phyloP scores from a whole-genome alignment of 1,284 basidiomycete species.

The Heterobasidion parviporum region DNA sequence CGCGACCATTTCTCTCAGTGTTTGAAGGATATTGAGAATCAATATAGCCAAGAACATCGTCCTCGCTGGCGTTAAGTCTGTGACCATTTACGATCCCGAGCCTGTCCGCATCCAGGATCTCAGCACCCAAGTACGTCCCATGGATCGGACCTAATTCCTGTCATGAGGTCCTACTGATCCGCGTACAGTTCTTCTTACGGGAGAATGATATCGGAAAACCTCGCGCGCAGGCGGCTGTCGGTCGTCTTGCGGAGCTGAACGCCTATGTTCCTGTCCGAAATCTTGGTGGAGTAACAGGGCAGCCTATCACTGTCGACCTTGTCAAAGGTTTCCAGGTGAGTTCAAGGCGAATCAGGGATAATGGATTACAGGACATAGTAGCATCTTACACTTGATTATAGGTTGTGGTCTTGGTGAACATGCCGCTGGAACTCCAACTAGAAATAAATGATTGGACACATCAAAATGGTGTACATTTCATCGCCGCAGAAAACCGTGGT shows the following conservation, averaged over 20 bases:
- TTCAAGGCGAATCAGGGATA: slow-evolving; percentile 1
- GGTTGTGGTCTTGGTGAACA: slow-evolving; percentile 87
- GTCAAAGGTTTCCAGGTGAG: slow-evolving; percentile 84
- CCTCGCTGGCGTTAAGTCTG: slow-evolving; percentile 96
- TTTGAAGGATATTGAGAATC: neutral
- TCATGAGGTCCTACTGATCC: slow-evolving; percentile 5
- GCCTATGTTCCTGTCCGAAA: slow-evolving; percentile 91
- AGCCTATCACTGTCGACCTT: slow-evolving; percentile 71
- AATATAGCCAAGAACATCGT: slow-evolving; percentile 90
- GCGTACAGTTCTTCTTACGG: slow-evolving; percentile 85
- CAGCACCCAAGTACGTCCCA: slow-evolving; percentile 69
- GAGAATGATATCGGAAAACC: slow-evolving; percentile 83
- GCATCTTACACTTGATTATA: slow-evolving; percentile 21
- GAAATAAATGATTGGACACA: slow-evolving; percentile 96
- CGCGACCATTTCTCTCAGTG: slow-evolving; percentile 15
- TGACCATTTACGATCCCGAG: slow-evolving; percentile 93
- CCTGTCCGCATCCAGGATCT: slow-evolving; percentile 84
- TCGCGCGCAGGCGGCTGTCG: slow-evolving; percentile 79
- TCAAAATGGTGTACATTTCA: slow-evolving; percentile 83
- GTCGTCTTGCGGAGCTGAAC: slow-evolving; percentile 93
- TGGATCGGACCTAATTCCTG: neutral
- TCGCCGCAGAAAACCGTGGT: slow-evolving; percentile 87
- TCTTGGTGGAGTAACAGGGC: slow-evolving; percentile 60
- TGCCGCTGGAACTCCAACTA: slow-evolving; percentile 74
- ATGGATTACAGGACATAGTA: neutral